phyloP scores from a whole-genome alignment of 768 basidiomycete genomes.

The Termitomyces sp. region DNA sequence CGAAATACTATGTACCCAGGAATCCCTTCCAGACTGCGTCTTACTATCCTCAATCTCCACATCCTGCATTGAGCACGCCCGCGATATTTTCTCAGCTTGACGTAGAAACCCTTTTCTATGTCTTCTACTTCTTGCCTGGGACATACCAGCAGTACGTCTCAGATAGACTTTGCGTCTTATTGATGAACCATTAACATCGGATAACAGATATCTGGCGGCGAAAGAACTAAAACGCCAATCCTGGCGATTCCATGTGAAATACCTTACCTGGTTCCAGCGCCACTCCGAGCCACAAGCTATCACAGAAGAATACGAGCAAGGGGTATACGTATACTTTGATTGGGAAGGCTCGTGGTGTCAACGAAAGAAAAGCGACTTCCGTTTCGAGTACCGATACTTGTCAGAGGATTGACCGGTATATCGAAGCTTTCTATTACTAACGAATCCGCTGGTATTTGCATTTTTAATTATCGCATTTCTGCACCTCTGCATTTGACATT shows the following conservation, averaged over 20 bases:
- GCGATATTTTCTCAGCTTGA: constrained; percentile 88
- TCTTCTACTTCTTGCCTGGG: constrained; percentile 96
- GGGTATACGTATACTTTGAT: constrained; percentile 98
- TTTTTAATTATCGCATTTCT: constrained; percentile 5
- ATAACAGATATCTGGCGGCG: constrained; percentile 81
- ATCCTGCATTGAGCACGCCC: constrained; percentile 74
- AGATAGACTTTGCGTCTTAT: not conserved
- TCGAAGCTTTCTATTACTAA: not conserved
- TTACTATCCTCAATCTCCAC: constrained; percentile 91
- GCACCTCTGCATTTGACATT: constrained; percentile 9
- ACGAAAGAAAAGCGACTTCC: constrained; percentile 96
- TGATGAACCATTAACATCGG: not conserved
- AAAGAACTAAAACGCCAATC: constrained; percentile 96
- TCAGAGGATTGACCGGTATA: constrained; percentile 74
- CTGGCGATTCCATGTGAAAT: constrained; percentile 99
- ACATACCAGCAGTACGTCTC: constrained; percentile 91
- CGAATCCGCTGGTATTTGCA: not conserved
- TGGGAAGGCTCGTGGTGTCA: constrained; percentile 99
- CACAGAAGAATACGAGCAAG: constrained; percentile 99
- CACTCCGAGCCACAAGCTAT: constrained; percentile 98
- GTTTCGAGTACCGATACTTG: constrained; percentile 92
- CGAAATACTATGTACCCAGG: constrained; percentile 93
- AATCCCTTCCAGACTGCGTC: constrained; percentile 88
- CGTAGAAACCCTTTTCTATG: constrained; percentile 95
- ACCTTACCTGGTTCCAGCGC: constrained; percentile 99